Evolutionary conservation across 768 basidiomycete species (phyloP), one percentile per base, ranked within the genome.

Genomic region (Termitomyces sp.): DNA sequence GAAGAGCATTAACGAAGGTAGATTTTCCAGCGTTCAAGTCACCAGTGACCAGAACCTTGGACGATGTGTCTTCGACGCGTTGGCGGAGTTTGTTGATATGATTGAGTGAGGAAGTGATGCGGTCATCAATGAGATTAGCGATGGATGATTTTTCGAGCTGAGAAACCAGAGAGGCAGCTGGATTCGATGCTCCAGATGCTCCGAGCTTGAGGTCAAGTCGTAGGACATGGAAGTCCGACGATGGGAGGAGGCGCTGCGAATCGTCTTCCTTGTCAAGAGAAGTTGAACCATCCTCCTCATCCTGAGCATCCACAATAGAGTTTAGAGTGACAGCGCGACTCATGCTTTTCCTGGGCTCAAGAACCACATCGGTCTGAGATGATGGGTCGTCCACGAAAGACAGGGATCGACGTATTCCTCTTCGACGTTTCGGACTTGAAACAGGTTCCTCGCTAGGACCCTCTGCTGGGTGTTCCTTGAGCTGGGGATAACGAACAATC

Each of bases 1-100:
- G 85, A 38, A 99, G 80, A 5, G 96, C 93, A 70, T 99, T 99
- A 71, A 99, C 94, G 71, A 99, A 92, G 0, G 97, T 98, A 20
- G 95, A 97, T 76, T 99, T 99, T 68, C 97, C 97, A 39, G 97
- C 91, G 73, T 99, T 99, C 61, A 99, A 82, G 72, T 99, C 97
- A 62, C 97, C 97, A 24, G 97, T 98, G 61, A 99, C 94, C 65
- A 99, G 87, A 54, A 99, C 94, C 73, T 97, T 94, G 69, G 94
- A 96, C 1, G 93, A 91, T 7, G 88, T 94, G 73, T 98, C 96
- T 71, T 91, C 81, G 15, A 98, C 88, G 44, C 97, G 92, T 54
- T 85, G 81, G 38, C 89, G 89, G 63, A 99, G 88, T 66, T 90
- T 90, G 62, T 90, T 84, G 62, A 98, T 84, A 71, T 98, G 95